These are phyloP conservation scores for Avena insularis DNA, from an alignment of 176 grass and related monocot species.

Conservation along the genomic window DNA sequence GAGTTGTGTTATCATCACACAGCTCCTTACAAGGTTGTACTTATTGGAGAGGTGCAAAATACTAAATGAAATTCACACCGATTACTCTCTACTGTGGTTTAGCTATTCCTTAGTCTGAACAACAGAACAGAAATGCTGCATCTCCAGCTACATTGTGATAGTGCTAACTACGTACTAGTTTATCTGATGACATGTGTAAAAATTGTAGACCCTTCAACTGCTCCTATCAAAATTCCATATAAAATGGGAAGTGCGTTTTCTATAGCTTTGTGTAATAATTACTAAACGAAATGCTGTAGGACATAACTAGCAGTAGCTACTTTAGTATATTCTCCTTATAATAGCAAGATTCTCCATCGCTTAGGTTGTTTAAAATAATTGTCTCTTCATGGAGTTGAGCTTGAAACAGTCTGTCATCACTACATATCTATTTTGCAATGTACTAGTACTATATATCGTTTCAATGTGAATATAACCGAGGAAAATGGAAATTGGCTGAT, in stretches of 20 bases:
- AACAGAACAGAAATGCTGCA: background rate
- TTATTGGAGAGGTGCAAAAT: background rate
- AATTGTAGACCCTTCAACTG: background rate
- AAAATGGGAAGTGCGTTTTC: background rate
- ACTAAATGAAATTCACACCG: background rate
- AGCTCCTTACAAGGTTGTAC: background rate
- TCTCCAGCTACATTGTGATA: background rate
- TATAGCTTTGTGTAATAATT: background rate
- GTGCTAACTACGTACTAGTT: background rate
- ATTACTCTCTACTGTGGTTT: background rate
- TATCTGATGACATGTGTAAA: background rate
- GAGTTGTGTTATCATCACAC: background rate
- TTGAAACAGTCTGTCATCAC: background rate
- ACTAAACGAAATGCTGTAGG: background rate
- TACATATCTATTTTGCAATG: background rate
- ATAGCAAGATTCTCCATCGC: background rate
- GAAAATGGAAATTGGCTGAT: background rate
- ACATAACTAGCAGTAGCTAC: background rate
- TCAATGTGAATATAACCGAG: background rate
- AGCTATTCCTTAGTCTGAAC: background rate
- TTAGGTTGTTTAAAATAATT: background rate
- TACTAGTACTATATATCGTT: background rate
- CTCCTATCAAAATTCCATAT: slow-evolving; percentile 7
- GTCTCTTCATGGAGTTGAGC: background rate
- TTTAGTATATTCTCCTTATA: background rate